Conservation (phyloP, 1,139 yeast genomes). For the Protomyces lactucae-debilis region DNA sequence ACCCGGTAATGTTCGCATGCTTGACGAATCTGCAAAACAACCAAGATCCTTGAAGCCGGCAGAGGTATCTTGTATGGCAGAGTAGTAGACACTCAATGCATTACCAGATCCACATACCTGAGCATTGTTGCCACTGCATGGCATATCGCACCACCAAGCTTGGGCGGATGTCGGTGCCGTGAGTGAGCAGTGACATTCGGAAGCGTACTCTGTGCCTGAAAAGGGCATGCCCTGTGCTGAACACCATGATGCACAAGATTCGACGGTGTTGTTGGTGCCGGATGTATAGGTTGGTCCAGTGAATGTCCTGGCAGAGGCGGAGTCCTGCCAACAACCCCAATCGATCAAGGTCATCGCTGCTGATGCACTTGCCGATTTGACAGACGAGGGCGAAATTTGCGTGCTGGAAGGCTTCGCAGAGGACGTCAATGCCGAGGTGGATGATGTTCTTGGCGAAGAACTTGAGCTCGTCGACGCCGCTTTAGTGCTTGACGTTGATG, state of each 20-base stretch:
- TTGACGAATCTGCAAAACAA: constrained; percentile 15
- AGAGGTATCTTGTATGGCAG: constrained; percentile 1
- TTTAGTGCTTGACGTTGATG: neutral
- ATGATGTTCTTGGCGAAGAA: neutral
- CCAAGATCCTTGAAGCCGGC: neutral
- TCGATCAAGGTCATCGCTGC: constrained; percentile 3
- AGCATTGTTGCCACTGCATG: constrained; percentile 15
- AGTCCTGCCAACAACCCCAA: constrained; percentile 23
- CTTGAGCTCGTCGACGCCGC: neutral
- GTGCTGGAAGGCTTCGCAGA: neutral
- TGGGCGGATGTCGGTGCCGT: constrained; percentile 11
- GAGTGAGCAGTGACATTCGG: constrained; percentile 21
- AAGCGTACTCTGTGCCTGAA: constrained; percentile 25
- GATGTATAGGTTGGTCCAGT: constrained; percentile 8
- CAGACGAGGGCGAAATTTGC: neutral
- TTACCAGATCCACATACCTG: constrained; percentile 22
- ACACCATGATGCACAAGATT: constrained; percentile 12
- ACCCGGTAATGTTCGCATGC: constrained; percentile 9
- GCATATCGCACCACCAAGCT: constrained; percentile 26
- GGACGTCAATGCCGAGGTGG: neutral
- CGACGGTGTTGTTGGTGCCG: constrained; percentile 8
- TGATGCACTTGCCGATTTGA: neutral
- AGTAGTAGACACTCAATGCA: constrained; percentile 7
- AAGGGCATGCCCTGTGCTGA: constrained; percentile 10
- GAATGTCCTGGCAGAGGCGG: constrained; percentile 9